Conservation (phyloP, 345 rosid species). For the Syzygium aromaticum region DNA sequence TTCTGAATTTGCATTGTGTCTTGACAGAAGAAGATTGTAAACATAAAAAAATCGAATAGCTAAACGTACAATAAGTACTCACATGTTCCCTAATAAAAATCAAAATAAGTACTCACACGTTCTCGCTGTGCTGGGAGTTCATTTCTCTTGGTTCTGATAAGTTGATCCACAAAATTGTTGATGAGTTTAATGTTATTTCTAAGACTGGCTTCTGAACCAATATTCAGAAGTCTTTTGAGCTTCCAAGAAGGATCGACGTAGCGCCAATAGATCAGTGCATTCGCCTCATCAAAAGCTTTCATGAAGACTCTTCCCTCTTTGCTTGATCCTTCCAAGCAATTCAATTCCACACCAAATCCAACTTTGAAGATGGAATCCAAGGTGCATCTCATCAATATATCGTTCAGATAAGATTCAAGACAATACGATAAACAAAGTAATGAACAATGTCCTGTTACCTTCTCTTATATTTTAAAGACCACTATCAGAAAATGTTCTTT, state of each 20-base stretch:
- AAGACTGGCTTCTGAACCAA: slow-evolving; percentile 49
- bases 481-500: background rate
- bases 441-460: background rate
- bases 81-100: background rate
- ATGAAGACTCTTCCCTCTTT: slow-evolving; percentile 38
- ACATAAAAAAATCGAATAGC: background rate
- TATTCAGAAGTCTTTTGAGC: slow-evolving; percentile 39
- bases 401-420: slow-evolving; percentile 15
- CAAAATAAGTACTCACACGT: slow-evolving; percentile 12
- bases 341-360: slow-evolving; percentile 64
- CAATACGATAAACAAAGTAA: background rate
- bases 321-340: slow-evolving; percentile 49
- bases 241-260: slow-evolving; percentile 64
- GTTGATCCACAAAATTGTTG: slow-evolving; percentile 37
- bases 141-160: slow-evolving; percentile 41
- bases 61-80: background rate
- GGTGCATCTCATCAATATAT: slow-evolving; percentile 52
- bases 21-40: background rate
- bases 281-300: slow-evolving; percentile 68
- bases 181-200: slow-evolving; percentile 35
- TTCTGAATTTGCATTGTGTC: background rate
- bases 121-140: slow-evolving; percentile 10
- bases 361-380: slow-evolving; percentile 80
- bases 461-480: background rate
- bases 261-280: slow-evolving; percentile 42